A percentile compares a stretch with the other conserved stretches of the same genome.
These are phyloP conservation scores for Peniophora sp. DNA, from an alignment of 1,284 basidiomycete species.

Conservation along the genomic window DNA sequence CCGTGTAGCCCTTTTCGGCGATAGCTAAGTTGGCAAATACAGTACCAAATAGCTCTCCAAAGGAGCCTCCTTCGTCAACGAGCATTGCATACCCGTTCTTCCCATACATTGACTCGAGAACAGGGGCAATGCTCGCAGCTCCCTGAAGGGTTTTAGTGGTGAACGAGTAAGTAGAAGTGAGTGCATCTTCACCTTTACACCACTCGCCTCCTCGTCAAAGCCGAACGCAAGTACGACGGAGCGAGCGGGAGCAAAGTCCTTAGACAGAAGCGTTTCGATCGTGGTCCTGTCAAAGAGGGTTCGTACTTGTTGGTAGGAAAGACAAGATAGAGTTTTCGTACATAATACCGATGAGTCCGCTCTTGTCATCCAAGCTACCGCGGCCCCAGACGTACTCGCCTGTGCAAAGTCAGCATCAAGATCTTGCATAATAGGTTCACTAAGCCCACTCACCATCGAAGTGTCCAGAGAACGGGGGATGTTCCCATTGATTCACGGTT, in stretches of 20 bases:
- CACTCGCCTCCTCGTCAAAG: conserved; percentile 64
- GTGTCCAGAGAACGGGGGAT: conserved; percentile 28
- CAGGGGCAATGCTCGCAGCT: conserved; percentile 34
- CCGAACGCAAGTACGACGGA: conserved; percentile 57
- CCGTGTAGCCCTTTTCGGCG: conserved; percentile 60
- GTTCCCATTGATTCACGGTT: conserved; percentile 42
- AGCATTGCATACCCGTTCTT: conserved; percentile 46
- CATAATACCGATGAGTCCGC: conserved; percentile 50
- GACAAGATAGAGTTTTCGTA: conserved; percentile 18
- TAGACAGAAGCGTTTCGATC: conserved; percentile 45
- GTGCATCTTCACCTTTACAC: conserved; percentile 30
- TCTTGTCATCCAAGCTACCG: conserved; percentile 58
- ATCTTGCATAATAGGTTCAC: no score
- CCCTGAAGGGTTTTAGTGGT: conserved; percentile 26
- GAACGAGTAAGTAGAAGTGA: conserved; percentile 8
- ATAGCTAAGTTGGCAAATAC: conserved; percentile 43
- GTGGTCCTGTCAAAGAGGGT: conserved; percentile 27
- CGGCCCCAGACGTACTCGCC: conserved; percentile 57
- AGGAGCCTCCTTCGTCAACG: conserved; percentile 41
- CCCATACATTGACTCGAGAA: conserved; percentile 44
- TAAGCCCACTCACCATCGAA: conserved; percentile 20
- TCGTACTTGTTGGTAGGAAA: background rate
- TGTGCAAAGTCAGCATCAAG: conserved; percentile 8
- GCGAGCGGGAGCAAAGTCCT: conserved; percentile 42
- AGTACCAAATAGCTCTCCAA: conserved; percentile 25